Conservation (phyloP, 768 basidiomycete species). For the Serendipita sp. region DNA sequence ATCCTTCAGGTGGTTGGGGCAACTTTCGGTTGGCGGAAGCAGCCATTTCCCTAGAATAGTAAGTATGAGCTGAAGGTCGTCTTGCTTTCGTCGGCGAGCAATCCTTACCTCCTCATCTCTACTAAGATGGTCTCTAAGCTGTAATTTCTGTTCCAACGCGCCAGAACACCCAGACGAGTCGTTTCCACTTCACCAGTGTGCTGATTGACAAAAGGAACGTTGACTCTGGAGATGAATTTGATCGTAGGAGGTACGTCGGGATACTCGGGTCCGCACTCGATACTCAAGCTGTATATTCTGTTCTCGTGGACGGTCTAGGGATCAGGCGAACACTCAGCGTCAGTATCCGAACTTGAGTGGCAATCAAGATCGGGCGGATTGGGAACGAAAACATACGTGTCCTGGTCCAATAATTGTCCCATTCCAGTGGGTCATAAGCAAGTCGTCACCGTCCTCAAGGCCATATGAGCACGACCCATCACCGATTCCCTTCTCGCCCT, state of each 20-base stretch:
- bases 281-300: constrained; percentile 90
- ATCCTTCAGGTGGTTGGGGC: constrained; percentile 84
- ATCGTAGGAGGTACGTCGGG: constrained; percentile 66
- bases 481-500: constrained; percentile 98
- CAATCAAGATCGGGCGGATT: constrained; percentile 7
- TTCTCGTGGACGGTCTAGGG: constrained; percentile 91
- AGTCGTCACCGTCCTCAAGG: constrained; percentile 86
- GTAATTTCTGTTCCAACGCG: constrained; percentile 54
- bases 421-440: constrained; percentile 97
- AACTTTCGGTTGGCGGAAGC: constrained; percentile 81
- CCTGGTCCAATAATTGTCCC: constrained; percentile 98
- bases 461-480: constrained; percentile 97
- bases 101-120: constrained; percentile 74
- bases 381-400: constrained; percentile 43
- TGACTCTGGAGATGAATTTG: constrained; percentile 77
- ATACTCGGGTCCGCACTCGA: constrained; percentile 61
- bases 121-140: constrained; percentile 83
- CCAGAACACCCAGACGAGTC: constrained; percentile 51
- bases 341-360: background rate
- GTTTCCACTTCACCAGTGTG: constrained; percentile 64
- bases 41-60: constrained; percentile 70
- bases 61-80: background rate
- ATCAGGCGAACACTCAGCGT: background rate
- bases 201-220: constrained; percentile 79
- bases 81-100: background rate